Base-by-base conservation (phyloP, 306 rosid species). In the Vicia faba region DNA sequence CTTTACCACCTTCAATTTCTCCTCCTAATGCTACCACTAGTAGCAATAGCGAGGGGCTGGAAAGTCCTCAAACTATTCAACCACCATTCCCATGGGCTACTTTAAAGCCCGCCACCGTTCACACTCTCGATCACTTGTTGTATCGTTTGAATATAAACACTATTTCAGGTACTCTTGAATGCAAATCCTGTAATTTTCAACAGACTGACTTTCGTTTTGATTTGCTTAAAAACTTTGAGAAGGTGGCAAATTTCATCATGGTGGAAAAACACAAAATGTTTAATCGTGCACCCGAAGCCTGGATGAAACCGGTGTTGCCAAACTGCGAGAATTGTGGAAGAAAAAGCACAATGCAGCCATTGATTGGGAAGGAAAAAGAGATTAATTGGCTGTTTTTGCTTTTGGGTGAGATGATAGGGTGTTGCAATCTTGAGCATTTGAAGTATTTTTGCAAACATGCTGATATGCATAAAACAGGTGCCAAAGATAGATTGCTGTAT, bases 371-470 rank as follows among this genome's bases (percentile, higher is more conserved):
- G 29, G 55, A 49, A 1, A 3, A 23, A 55, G 1, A 1, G 5
- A 80, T 74, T 26, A 86, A 88, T 7, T 86, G 88, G 92, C 14
- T 88, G 33, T 88, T 86, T 67, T 61, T 88, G 85, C 48, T 88
- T 2, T 18, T 84, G 63, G 86, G 88, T 0, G 75, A 82, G 49
- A 78, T 80, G 83, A 65, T 88, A 4, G 83, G 88, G 0, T 70
- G 61, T 23, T 80, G 86, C 70, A 86, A 64, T 0, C 71, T 82
- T 0, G 11, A 38, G 5, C 81, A 84, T 40, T 61, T 89, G 62
- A 82, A 75, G 70, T 86, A 82, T 39, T 86, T 81, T 45, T 87
- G 86, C 58, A 80, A 80, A 69, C 80, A 83, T 31, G 60, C 74
- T 1, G 8, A 5, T 3, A 71, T 33, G 54, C 93, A 81, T 12